phyloP scores from a whole-genome alignment of 1,284 basidiomycete genomes.

The Fomitopsis palustris region DNA sequence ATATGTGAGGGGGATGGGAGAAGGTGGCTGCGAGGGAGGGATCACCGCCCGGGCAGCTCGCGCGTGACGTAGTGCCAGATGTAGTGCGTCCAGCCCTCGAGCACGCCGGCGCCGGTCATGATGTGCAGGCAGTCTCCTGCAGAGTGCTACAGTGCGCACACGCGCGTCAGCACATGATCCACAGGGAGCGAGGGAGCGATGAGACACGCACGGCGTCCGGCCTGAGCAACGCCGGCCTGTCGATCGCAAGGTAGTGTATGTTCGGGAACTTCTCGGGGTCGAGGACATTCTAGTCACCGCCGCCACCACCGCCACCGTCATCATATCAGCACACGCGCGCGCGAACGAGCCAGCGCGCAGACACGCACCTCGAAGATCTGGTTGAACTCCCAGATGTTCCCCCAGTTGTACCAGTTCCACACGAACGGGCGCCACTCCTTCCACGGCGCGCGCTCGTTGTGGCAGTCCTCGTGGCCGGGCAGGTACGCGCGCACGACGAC shows the following conservation, averaged over 20 bases:
- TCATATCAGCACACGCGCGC: neutral
- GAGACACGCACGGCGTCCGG: conserved; percentile 53
- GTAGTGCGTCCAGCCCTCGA: conserved; percentile 71
- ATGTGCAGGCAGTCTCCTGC: conserved; percentile 63
- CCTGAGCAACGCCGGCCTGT: conserved; percentile 52
- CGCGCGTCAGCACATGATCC: neutral
- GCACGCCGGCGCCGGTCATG: conserved; percentile 57
- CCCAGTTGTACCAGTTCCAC: conserved; percentile 62
- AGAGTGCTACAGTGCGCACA: conserved; percentile 41
- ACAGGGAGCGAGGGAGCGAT: neutral
- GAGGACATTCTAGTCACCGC: conserved; percentile 36
- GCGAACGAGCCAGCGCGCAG: neutral
- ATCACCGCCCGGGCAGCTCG: conserved; percentile 27
- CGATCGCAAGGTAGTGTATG: conserved; percentile 56
- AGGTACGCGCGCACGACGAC: conserved; percentile 59
- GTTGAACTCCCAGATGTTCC: conserved; percentile 53
- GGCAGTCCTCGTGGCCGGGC: conserved; percentile 64
- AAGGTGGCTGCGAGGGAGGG: neutral
- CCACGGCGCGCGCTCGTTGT: conserved; percentile 41
- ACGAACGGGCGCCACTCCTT: conserved; percentile 36
- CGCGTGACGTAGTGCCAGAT: conserved; percentile 59
- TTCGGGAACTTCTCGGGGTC: conserved; percentile 38
- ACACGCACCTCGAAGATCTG: conserved; percentile 47
- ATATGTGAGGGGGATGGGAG: no score
- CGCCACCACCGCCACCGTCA: neutral